Base-by-base conservation (phyloP, 306 rosid species). In the Cucurbita moschata region DNA sequence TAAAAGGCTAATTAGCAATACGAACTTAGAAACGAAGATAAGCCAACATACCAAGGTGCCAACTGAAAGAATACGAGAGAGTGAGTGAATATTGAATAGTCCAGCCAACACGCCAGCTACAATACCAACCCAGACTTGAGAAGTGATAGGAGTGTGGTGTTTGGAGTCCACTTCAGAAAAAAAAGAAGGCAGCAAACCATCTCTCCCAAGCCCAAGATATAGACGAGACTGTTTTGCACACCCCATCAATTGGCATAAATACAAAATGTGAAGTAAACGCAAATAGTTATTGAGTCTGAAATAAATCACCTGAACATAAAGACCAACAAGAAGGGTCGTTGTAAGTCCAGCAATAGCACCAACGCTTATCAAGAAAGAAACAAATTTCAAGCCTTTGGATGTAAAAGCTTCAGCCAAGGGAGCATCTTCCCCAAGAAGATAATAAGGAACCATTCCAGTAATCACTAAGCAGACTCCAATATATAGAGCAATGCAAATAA, bases 311-410 rank as follows among this genome's bases (percentile, higher is more conserved):
- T 91, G 99, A 84, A 95, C 99, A 59, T 89, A 95, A 53, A 95
- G 91, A 77, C 99, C 99, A 52, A 95, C 96, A 60, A 95, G 88
- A 72, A 95, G 96, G 74, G 99, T 92, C 10, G 99, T 95, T 30
- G 99, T 91, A 75, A 95, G 99, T 77, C 99, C 97, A 57, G 96
- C 99, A 39, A 95, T 81, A 68, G 99, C 99, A 84, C 92, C 99
- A 19, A 95, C 37, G 60, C 99, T 95, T 76, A 95, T 95, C 81
- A 91, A 76, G 58, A 88, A 38, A 72, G 99, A 83, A 77, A 91
- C 90, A 78, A 82, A 83, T 77, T 89, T 95, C 80, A 95, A 75
- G 78, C 99, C 99, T 83, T 86, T 95, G 70, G 99, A 88, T 54
- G 83, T 74, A 85, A 95, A 95, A 76, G 99, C 99, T 44, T 91